Percentiles rank a stretch among this genome's conserved stretches.
phyloP scores from a whole-genome alignment of 2,329 filamentous ascomycete species.

The Diaporthe velutina region DNA sequence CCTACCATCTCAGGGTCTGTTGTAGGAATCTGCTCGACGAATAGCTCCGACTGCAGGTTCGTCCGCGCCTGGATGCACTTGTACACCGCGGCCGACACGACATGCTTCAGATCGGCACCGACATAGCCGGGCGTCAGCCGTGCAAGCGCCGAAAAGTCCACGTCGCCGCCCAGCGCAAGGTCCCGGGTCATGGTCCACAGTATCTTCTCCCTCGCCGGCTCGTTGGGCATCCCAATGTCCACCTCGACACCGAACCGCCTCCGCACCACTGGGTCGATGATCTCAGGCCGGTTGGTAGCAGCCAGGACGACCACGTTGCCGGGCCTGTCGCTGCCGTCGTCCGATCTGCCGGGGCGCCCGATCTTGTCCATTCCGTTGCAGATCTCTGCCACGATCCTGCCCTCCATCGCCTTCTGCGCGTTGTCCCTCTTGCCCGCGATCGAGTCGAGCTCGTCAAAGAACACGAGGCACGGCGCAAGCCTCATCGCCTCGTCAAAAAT shows the following conservation, averaged over 20 bases:
- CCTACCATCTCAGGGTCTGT: not conserved
- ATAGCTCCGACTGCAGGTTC: slow-evolving; percentile 25
- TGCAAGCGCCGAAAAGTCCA: slow-evolving; percentile 81
- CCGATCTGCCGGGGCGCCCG: slow-evolving; percentile 81
- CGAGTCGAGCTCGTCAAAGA: slow-evolving; percentile 92
- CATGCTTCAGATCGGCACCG: slow-evolving; percentile 84
- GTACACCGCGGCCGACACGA: slow-evolving; percentile 62
- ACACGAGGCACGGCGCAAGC: slow-evolving; percentile 88
- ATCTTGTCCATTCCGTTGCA: slow-evolving; percentile 89
- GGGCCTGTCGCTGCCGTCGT: slow-evolving; percentile 79
- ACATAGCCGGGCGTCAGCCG: slow-evolving; percentile 93
- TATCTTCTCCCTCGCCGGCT: slow-evolving; percentile 82
- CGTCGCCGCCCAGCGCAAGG: slow-evolving; percentile 73
- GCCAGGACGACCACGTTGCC: slow-evolving; percentile 91
- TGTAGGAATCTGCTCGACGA: slow-evolving; percentile 31
- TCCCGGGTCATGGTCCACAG: slow-evolving; percentile 78
- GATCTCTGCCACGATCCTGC: slow-evolving; percentile 86
- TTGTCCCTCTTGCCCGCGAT: slow-evolving; percentile 90
- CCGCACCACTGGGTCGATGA: slow-evolving; percentile 82
- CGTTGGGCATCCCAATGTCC: slow-evolving; percentile 88
- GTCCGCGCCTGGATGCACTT: slow-evolving; percentile 46
- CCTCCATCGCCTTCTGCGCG: slow-evolving; percentile 89
- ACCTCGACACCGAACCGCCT: slow-evolving; percentile 86
- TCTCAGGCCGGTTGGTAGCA: slow-evolving; percentile 90
- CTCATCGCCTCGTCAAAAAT: slow-evolving; percentile 90